These are phyloP conservation scores for Leucosporidium yakuticum DNA, from an alignment of 768 basidiomycete species.

Conservation along the genomic window DNA sequence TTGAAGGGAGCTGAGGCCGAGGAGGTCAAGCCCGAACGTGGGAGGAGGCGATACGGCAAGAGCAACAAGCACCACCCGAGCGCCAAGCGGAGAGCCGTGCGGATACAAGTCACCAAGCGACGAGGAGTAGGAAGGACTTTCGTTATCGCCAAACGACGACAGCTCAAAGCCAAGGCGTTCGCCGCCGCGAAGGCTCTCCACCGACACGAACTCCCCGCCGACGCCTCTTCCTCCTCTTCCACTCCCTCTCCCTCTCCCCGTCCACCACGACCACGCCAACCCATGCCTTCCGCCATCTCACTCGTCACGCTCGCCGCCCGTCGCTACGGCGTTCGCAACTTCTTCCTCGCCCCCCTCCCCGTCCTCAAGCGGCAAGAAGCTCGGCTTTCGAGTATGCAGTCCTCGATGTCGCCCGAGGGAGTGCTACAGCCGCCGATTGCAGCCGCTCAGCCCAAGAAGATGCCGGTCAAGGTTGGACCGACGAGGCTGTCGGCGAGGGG, in stretches of 20 bases:
- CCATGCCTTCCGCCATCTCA: slow-evolving; percentile 9
- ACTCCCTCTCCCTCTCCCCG: too few relatives aligned
- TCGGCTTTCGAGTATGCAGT: neutral
- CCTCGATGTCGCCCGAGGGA: neutral
- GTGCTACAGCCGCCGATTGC: neutral
- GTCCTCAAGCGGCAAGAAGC: slow-evolving; percentile 9
- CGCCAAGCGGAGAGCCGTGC: neutral
- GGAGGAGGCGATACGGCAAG: neutral
- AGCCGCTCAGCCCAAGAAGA: neutral
- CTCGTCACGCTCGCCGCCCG: slow-evolving; percentile 12
- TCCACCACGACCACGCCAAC: neutral
- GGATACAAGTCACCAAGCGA: neutral
- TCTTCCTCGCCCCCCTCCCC: slow-evolving; percentile 21
- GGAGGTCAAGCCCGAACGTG: neutral
- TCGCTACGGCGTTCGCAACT: slow-evolving; percentile 19
- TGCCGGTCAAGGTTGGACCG: slow-evolving; percentile 4
- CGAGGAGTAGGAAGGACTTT: too few relatives aligned
- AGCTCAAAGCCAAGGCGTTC: too few relatives aligned
- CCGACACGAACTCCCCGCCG: too few relatives aligned
- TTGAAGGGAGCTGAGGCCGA: neutral
- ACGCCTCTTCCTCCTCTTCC: too few relatives aligned
- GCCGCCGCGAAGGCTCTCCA: too few relatives aligned
- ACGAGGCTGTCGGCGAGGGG: slow-evolving; percentile 21
- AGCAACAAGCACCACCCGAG: neutral
- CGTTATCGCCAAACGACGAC: too few relatives aligned